Evolutionary conservation across 73 alveolate genomes (phyloP).

Genomic region (Durusdinium trenchii): DNA sequence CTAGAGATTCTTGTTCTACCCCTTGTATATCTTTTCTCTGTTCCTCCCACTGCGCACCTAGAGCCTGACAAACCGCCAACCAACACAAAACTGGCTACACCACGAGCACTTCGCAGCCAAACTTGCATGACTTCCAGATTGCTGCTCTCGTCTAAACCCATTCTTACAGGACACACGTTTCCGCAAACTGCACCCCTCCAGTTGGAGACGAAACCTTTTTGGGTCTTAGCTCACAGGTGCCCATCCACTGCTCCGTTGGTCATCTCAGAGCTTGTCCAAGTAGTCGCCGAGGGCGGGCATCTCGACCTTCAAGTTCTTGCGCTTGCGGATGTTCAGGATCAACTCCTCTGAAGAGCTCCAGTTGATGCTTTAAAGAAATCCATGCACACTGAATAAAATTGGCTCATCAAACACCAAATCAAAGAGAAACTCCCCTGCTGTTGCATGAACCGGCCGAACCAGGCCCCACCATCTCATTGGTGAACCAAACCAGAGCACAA

Average conservation of each 20-base stretch:
- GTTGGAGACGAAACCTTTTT: neutral
- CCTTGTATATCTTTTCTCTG: neutral
- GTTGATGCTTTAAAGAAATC: neutral
- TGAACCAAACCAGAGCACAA: no score
- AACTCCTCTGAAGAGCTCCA: slow-evolving; percentile 60
- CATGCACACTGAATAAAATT: no score
- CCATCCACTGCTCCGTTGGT: neutral
- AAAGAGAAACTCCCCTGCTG: no score
- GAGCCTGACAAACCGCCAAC: no score
- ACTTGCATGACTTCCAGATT: neutral
- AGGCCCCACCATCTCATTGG: no score
- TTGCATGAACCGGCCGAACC: no score
- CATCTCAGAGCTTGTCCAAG: slow-evolving; percentile 94
- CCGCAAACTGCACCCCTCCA: neutral
- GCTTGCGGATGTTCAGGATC: slow-evolving; percentile 85
- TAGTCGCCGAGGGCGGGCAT: slow-evolving; percentile 95
- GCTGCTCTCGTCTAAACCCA: neutral
- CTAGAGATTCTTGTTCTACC: neutral
- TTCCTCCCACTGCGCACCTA: neutral
- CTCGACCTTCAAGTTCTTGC: slow-evolving; percentile 95
- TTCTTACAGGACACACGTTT: neutral
- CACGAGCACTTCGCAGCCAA: neutral
- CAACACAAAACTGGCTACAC: neutral
- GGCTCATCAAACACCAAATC: no score
- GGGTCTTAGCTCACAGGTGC: neutral